phyloP scores from a whole-genome alignment of 495 filamentous ascomycete genomes.

The Darksidea phi region DNA sequence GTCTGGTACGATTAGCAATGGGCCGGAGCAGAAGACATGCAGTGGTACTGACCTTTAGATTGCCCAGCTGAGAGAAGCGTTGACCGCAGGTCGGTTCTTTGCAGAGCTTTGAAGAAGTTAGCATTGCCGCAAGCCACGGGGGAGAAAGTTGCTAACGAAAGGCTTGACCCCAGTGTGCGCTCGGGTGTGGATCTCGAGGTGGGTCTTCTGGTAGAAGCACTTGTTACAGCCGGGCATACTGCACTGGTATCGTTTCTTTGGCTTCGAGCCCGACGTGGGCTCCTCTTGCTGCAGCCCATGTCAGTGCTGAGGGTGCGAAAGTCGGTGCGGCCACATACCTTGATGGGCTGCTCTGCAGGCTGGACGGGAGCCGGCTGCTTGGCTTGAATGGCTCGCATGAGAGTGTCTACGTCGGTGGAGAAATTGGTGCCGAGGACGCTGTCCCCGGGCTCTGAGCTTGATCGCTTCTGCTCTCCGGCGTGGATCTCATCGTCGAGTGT shows the following conservation, averaged over 20 bases:
- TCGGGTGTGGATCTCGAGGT: conserved; percentile 86
- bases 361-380: conserved; percentile 51
- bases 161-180: conserved; percentile 90
- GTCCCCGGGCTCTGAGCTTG: conserved; percentile 18
- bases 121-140: conserved; percentile 1
- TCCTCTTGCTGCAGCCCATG: conserved; percentile 15
- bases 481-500: conserved; percentile 34
- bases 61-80: conserved; percentile 83
- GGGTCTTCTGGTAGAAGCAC: conserved; percentile 87
- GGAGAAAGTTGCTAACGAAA: conserved; percentile 61
- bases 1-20: conserved; percentile 53
- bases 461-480: conserved; percentile 16
- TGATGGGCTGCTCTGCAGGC: conserved; percentile 39
- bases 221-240: conserved; percentile 73
- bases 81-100: conserved; percentile 72
- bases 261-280: conserved; percentile 27
- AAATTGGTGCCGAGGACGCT: conserved; percentile 55
- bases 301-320: conserved; percentile 11
- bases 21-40: conserved; percentile 4
- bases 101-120: conserved; percentile 58
- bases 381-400: conserved; percentile 89
- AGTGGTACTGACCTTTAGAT: conserved; percentile 66
- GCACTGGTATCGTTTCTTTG: conserved; percentile 72
- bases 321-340: conserved; percentile 16
- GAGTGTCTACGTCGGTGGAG: conserved; percentile 78